These are phyloP conservation scores for Orbilia ellipsospora DNA, from an alignment of 2,329 filamentous ascomycete genomes.

Conservation along the genomic window DNA sequence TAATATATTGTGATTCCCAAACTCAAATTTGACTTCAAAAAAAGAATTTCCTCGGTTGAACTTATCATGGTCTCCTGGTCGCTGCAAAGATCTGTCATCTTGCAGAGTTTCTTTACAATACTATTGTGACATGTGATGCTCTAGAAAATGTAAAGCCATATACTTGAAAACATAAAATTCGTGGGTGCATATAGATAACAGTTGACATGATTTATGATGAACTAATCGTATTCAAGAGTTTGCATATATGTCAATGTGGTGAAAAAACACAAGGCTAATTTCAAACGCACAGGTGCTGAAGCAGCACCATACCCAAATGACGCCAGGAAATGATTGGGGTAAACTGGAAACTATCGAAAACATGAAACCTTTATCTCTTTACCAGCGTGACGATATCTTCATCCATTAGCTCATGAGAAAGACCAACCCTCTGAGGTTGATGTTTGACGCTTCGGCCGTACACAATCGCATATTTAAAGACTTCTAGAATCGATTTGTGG, in stretches of 20 bases:
- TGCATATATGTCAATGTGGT: constrained; percentile 17
- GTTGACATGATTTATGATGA: not conserved
- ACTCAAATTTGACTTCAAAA: not conserved
- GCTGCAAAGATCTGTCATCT: too few relatives aligned
- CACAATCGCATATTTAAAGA: constrained; percentile 94
- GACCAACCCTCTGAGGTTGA: constrained; percentile 93
- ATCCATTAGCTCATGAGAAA: constrained; percentile 89
- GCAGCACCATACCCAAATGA: constrained; percentile 15
- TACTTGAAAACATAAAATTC: too few relatives aligned
- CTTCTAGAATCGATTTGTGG: constrained; percentile 93
- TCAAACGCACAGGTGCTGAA: not conserved
- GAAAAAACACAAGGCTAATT: constrained; percentile 27
- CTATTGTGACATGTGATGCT: too few relatives aligned
- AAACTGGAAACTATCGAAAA: constrained; percentile 8
- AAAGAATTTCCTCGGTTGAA: not conserved
- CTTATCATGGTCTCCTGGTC: too few relatives aligned
- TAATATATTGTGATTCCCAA: constrained; percentile 12
- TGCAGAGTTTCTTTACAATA: too few relatives aligned
- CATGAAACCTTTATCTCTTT: constrained; percentile 28
- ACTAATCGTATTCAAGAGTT: constrained; percentile 1
- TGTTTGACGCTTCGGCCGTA: constrained; percentile 99
- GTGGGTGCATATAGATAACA: too few relatives aligned
- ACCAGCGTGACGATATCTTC: constrained; percentile 88
- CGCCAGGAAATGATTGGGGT: constrained; percentile 14
- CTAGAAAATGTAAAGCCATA: too few relatives aligned